Conservation (phyloP, 352 stramenopile genomes). For the Phytophthora crassamura region DNA sequence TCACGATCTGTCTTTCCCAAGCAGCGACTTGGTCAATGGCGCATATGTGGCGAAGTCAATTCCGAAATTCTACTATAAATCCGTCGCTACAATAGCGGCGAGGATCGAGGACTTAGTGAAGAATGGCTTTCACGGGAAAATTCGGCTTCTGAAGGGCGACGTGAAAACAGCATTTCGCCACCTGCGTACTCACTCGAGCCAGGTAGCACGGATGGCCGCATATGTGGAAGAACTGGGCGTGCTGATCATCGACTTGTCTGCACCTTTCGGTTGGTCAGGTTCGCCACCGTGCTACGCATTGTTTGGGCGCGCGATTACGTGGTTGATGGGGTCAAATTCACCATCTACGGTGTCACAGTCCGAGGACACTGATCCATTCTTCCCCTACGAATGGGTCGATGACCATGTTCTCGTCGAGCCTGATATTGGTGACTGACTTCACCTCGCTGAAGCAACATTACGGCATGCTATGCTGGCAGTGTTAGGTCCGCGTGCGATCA, state of each 20-base stretch:
- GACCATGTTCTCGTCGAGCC: conserved; percentile 39
- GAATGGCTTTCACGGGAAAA: not conserved
- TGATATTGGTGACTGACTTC: not conserved
- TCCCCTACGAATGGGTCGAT: conserved; percentile 41
- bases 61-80: too few species aligned
- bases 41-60: too few species aligned
- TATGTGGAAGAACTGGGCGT: conserved; percentile 8
- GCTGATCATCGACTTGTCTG: conserved; percentile 13
- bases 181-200: not conserved
- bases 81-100: too few species aligned
- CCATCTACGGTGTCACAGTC: conserved; percentile 10
- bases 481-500: conserved; percentile 25
- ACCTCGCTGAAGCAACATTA: conserved; percentile 19
- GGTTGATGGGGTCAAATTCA: conserved; percentile 17
- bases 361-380: conserved; percentile 20
- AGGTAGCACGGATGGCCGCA: conserved; percentile 19
- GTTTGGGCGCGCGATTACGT: conserved; percentile 22
- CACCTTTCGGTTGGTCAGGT: conserved; percentile 24
- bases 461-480: conserved; percentile 33
- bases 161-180: conserved; percentile 21
- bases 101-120: conserved; percentile 12
- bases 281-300: conserved; percentile 22
- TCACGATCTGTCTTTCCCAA: too few species aligned
- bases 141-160: conserved; percentile 19
- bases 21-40: too few species aligned